A percentile compares a stretch with the other conserved stretches of the same genome.
phyloP scores from a whole-genome alignment of 495 filamentous ascomycete species.

The Tetracladium marchalianum region DNA sequence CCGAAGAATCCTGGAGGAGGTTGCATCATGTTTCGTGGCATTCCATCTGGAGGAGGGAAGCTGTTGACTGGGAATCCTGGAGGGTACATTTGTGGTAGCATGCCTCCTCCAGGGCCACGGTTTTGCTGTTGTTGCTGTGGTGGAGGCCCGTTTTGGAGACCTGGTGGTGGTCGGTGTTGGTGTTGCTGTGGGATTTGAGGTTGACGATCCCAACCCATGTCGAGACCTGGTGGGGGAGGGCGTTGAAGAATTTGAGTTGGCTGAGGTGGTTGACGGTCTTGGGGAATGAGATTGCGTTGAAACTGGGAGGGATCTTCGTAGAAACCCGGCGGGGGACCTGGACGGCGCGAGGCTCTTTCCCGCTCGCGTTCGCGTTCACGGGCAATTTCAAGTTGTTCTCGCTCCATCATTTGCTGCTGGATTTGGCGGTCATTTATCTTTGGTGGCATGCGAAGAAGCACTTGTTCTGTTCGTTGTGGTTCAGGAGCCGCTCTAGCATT shows the following conservation, averaged over 20 bases:
- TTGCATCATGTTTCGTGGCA: conserved; percentile 23
- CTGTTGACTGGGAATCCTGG: conserved; percentile 26
- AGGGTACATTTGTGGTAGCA: conserved; percentile 40
- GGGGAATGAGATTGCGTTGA: conserved; percentile 18
- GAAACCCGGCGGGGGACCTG: conserved; percentile 23
- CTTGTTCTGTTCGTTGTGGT: conserved; percentile 16
- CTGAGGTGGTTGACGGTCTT: conserved; percentile 33
- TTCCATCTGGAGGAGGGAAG: conserved; percentile 32
- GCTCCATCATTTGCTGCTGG: conserved; percentile 19
- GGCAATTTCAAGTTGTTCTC: conserved; percentile 28
- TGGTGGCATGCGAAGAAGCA: conserved; percentile 16
- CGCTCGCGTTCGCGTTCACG: conserved; percentile 26
- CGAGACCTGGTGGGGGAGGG: conserved; percentile 35
- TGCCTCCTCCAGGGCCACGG: conserved; percentile 24
- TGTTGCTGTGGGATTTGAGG: conserved; percentile 36
- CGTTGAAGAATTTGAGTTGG: conserved; percentile 48
- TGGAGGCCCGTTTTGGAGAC: conserved; percentile 28
- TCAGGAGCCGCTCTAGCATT: conserved; percentile 32
- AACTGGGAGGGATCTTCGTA: conserved; percentile 11
- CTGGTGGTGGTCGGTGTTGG: conserved; percentile 34
- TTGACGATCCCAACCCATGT: conserved; percentile 27
- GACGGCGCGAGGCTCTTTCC: conserved; percentile 28
- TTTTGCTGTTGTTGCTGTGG: conserved; percentile 16
- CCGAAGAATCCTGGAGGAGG: conserved; percentile 37
- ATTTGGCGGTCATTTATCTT: conserved; percentile 14